Evolutionary conservation across 2,329 filamentous ascomycete genomes (phyloP), one percentile per base, ranked within the genome.

Genomic region (Didymella keratinophila): DNA sequence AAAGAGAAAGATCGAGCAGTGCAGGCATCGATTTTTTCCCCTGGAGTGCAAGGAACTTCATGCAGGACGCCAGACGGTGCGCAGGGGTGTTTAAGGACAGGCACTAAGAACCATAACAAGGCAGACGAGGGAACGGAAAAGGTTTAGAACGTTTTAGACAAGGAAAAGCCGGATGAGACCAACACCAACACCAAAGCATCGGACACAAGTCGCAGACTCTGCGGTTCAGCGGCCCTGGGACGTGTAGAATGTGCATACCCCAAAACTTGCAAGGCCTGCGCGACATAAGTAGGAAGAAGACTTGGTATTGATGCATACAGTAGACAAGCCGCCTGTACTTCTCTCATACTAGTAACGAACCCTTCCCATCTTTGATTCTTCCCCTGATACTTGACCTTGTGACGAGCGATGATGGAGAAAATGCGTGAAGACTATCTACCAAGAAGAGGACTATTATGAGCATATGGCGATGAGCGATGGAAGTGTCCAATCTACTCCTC

Each of bases 401-500:
- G 30, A 23, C 20, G 12, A 47, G 9, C 20, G 20, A 36, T 36
- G 30, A 36, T 16, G 44, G 23, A 25, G 8, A 10, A 47, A 39
- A 27, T 16, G 41, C n/a, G 14, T 25, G 20, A 52, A 52, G 28
- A 55, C 48, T 52, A 56, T 60, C 30, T 57, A 57, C 52, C 18
- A 43, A 28, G 41, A 54, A 47, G 45, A 50, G 27, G 20, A 53
- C n/a, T 27, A 32, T 8, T 36, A 39, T 41, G 39, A 52, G 32
- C 34, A 45, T 5, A 11, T 4, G 23, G 21, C 21, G 9, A 25
- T 27, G 41, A 23, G 23, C 16, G 12, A 20, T 32, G 20, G 28
- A 41, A n/a, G 20, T 10, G 6, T 27, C 10, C 9, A 11, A 27
- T 23, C 60, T 70, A 77, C 60, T 77, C 74, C 47, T 77, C 74